Percentiles rank a stretch among this genome's conserved stretches.
Evolutionary conservation across 1,139 yeast species (phyloP).

Genomic region (Zhuliangozyma blackwelliae): DNA sequence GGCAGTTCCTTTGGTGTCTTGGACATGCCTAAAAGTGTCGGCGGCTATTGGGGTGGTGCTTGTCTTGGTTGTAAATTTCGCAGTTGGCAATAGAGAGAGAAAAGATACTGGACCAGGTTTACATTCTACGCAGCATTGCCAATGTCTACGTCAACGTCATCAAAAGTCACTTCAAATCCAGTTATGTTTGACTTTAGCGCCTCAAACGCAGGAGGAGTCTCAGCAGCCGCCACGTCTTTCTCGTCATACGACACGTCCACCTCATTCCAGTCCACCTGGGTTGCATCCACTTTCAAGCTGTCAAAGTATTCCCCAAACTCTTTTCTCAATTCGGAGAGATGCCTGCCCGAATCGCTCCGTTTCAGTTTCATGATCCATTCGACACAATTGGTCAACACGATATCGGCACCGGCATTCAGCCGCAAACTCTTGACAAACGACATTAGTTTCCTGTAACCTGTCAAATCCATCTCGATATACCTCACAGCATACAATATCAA

Average conservation of each 20-base stretch:
- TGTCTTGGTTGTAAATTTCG: no score
- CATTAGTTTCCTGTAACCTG: conserved; percentile 4
- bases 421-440: conserved; percentile 4
- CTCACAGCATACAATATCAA: conserved; percentile 22
- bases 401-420: conserved; percentile 2
- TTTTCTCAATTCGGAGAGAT: not conserved
- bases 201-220: conserved; percentile 2
- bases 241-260: conserved; percentile 3
- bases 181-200: conserved; percentile 2
- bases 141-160: no score
- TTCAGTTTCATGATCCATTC: conserved; percentile 10
- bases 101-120: no score
- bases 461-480: conserved; percentile 13
- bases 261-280: not conserved
- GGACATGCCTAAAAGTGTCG: no score
- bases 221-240: conserved; percentile 1
- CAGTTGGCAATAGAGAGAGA: no score
- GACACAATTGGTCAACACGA: conserved; percentile 4
- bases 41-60: no score
- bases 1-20: no score
- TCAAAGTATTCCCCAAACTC: conserved; percentile 1
- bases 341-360: not conserved
- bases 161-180: conserved; percentile 5
- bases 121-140: no score
- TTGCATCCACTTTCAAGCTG: not conserved